A percentile compares a stretch with the other conserved stretches of the same genome.
phyloP scores from a whole-genome alignment of 2,329 filamentous ascomycete species.

The Exophiala alcalophila region DNA sequence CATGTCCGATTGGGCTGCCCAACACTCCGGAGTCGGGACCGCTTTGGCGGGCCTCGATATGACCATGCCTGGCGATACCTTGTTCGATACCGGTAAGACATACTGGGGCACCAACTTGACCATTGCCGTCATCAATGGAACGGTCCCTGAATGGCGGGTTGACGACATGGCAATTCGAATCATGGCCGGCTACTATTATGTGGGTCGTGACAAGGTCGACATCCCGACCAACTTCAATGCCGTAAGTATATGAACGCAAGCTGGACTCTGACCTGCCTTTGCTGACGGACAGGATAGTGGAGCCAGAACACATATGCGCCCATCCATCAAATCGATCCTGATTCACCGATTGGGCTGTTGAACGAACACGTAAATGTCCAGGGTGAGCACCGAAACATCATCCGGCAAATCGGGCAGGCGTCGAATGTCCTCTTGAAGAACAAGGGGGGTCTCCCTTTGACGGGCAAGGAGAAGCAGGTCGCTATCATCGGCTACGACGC shows the following conservation, averaged over 20 bases:
- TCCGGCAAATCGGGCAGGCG: constrained; percentile 73
- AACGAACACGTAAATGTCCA: constrained; percentile 85
- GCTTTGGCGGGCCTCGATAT: constrained; percentile 72
- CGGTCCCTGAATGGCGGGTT: constrained; percentile 78
- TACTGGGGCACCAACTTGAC: constrained; percentile 89
- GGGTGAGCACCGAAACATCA: constrained; percentile 66
- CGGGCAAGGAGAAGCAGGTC: constrained; percentile 67
- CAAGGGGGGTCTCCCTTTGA: constrained; percentile 69
- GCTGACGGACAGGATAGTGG: constrained; percentile 56
- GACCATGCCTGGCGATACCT: constrained; percentile 80
- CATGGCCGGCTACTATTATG: constrained; percentile 63
- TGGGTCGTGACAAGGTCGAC: constrained; percentile 49
- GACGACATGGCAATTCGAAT: constrained; percentile 91
- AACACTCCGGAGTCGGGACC: constrained; percentile 66
- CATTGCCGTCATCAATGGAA: constrained; percentile 82
- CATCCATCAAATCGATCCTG: constrained; percentile 54
- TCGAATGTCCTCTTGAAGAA: constrained; percentile 92
- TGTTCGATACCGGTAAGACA: constrained; percentile 68
- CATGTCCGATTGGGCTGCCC: constrained; percentile 72
- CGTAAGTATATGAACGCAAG: constrained; percentile 8
- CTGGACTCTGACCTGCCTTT: no score
- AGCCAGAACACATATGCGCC: constrained; percentile 71
- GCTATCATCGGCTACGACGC: constrained; percentile 82
- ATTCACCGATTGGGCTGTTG: constrained; percentile 44
- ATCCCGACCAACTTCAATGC: constrained; percentile 71